phyloP scores from a whole-genome alignment of 2,329 filamentous ascomycete species.

The Fusarium sambucinum region DNA sequence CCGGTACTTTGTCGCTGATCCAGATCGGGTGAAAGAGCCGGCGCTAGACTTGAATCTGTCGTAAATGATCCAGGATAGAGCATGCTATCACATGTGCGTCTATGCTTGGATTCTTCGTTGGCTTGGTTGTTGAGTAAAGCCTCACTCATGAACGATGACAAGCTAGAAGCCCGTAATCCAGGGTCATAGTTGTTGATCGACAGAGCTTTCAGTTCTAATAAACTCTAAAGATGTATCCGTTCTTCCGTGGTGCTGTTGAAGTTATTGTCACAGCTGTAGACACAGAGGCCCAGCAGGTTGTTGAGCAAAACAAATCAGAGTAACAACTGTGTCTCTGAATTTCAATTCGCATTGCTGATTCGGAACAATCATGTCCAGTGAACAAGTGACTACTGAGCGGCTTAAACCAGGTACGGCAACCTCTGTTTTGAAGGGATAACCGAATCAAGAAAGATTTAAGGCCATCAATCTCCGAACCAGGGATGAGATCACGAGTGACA shows the following conservation, averaged over 20 bases:
- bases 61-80: conserved; percentile 25
- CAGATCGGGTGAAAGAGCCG: conserved; percentile 41
- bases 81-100: conserved; percentile 31
- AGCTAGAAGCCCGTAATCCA: conserved; percentile 28
- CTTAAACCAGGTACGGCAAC: conserved; percentile 13
- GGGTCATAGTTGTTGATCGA: conserved; percentile 37
- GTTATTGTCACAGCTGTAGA: conserved; percentile 20
- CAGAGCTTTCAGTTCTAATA: conserved; percentile 6
- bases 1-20: conserved; percentile 43
- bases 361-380: not conserved
- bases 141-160: conserved; percentile 7
- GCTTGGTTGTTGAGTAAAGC: not conserved
- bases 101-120: not conserved
- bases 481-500: conserved; percentile 21
- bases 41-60: conserved; percentile 31
- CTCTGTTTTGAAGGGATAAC: conserved; percentile 26
- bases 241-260: not conserved
- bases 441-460: conserved; percentile 21
- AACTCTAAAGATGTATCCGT: conserved; percentile 7
- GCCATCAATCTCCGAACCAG: conserved; percentile 14
- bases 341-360: not conserved
- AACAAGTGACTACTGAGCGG: conserved; percentile 17
- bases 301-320: conserved; percentile 12
- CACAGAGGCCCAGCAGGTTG: conserved; percentile 10
- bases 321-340: conserved; percentile 3